These are phyloP conservation scores for Drechslera avenae DNA, from an alignment of 2,329 filamentous ascomycete genomes.

Conservation along the genomic window DNA sequence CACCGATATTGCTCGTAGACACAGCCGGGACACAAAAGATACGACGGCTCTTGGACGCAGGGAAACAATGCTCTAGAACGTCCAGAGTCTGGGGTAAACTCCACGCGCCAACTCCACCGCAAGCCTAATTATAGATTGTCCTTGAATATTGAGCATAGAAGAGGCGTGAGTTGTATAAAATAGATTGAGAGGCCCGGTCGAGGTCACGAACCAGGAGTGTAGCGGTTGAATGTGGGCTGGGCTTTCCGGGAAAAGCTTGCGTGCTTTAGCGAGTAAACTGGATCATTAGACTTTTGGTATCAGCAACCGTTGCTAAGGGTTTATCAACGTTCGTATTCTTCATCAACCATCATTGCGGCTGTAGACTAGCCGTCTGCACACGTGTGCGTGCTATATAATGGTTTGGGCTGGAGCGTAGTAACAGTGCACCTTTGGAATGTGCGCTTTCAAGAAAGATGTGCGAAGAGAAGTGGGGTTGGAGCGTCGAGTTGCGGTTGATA, in stretches of 20 bases:
- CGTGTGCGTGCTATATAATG: neutral
- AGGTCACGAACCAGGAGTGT: slow-evolving; percentile 29
- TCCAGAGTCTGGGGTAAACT: slow-evolving; percentile 21
- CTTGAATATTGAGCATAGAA: slow-evolving; percentile 11
- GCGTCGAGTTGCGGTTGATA: slow-evolving; percentile 9
- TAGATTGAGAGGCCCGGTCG: slow-evolving; percentile 42
- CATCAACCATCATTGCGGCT: slow-evolving; percentile 33
- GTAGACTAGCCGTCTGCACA: slow-evolving; percentile 4
- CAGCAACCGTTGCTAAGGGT: slow-evolving; percentile 13
- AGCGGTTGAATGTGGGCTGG: slow-evolving; percentile 36
- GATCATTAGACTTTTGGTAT: slow-evolving; percentile 25
- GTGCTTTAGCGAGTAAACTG: slow-evolving; percentile 28
- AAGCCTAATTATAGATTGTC: slow-evolving; percentile 35
- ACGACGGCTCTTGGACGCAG: slow-evolving; percentile 7
- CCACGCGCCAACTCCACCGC: slow-evolving; percentile 10
- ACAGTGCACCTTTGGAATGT: neutral
- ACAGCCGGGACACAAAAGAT: slow-evolving; percentile 14
- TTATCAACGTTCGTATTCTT: slow-evolving; percentile 32
- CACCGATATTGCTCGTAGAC: slow-evolving; percentile 32
- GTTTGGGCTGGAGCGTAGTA: slow-evolving; percentile 1
- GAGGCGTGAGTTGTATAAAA: slow-evolving; percentile 35
- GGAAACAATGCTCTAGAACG: slow-evolving; percentile 36
- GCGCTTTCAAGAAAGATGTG: neutral
- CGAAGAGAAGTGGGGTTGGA: neutral
- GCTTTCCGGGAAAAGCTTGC: slow-evolving; percentile 24